Evolutionary conservation across 345 rosid genomes (phyloP), one percentile per base, ranked within the genome.

Genomic region (Euphorbia peplus): DNA sequence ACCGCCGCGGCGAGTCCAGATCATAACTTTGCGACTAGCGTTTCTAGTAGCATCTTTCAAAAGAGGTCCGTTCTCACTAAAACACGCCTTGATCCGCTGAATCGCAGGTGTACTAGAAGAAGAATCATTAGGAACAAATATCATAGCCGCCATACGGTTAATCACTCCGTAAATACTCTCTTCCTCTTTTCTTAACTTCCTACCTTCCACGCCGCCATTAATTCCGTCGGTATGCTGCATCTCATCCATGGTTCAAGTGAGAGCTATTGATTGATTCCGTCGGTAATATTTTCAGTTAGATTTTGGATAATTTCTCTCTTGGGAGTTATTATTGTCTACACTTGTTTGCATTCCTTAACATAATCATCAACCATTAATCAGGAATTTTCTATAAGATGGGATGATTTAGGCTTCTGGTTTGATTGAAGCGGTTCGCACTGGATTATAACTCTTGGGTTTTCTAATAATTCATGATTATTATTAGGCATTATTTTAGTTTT

Each of bases 1-100:
- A 63, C 89, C 82, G 60, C 99, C 99, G 19, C 74, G 60, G 52
- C 93, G 93, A 72, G 92, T 82, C 97, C 99, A 95, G 61, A 14
- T 58, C 47, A 90, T 82, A 70, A 95, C 48, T 15, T 74, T 63
- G 10, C 56, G 70, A 54, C 81, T 86, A 10, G 90, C 73, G 75
- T 83, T 81, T 64, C 18, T 51, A 41, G 88, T 79, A 64, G 95
- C 96, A 22, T 84, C 81, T 0, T 75, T 83, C 32, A 95, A 79
- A 61, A 57, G 82, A 0, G 89, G 86, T 0, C 76, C 78, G 55
- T 91, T 80, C 66, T 88, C 82, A 0, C 78, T 60, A 57, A 86
- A 6, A 53, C 86, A 81, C 56, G 69, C 62, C 60, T 78, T 88
- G 64, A 85, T 69, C 39, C 97, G 91, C 22, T 68, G 84, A 67